Percentiles rank a stretch among this genome's conserved stretches.
Evolutionary conservation across 176 grass and related monocot genomes (phyloP).

Genomic region (Oryza punctata): DNA sequence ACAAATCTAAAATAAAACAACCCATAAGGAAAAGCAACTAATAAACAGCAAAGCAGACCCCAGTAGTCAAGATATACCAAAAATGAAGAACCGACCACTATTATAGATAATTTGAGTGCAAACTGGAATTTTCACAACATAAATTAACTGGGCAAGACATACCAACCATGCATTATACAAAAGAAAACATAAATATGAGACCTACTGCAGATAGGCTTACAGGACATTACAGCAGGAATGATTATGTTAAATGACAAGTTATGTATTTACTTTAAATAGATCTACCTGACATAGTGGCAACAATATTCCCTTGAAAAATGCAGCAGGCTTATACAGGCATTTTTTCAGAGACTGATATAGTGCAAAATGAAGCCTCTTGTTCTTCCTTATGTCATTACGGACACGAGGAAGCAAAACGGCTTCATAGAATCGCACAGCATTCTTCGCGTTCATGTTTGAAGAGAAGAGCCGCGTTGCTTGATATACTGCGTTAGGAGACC

Average conservation of each 20-base stretch:
- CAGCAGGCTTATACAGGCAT: constrained; percentile 78
- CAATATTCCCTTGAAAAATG: constrained; percentile 89
- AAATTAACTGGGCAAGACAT: neutral
- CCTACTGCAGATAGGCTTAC: no score
- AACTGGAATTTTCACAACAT: neutral
- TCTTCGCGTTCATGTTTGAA: constrained; percentile 79
- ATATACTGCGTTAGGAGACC: constrained; percentile 90
- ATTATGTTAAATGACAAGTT: neutral
- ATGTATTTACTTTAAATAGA: neutral
- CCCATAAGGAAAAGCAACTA: neutral
- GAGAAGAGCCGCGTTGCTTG: constrained; percentile 91
- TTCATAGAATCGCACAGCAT: constrained; percentile 68
- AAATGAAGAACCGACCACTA: neutral
- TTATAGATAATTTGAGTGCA: neutral
- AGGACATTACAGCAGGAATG: neutral
- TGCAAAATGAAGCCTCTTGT: constrained; percentile 88
- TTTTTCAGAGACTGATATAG: constrained; percentile 86
- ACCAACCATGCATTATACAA: constrained; percentile 6
- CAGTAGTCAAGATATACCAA: neutral
- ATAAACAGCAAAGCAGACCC: neutral
- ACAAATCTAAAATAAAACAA: neutral
- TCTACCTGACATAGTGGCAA: constrained; percentile 91
- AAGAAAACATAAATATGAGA: neutral
- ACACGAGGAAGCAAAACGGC: constrained; percentile 77
- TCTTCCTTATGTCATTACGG: constrained; percentile 80